phyloP scores from a whole-genome alignment of 1,284 basidiomycete species.

The Grifola frondosa region DNA sequence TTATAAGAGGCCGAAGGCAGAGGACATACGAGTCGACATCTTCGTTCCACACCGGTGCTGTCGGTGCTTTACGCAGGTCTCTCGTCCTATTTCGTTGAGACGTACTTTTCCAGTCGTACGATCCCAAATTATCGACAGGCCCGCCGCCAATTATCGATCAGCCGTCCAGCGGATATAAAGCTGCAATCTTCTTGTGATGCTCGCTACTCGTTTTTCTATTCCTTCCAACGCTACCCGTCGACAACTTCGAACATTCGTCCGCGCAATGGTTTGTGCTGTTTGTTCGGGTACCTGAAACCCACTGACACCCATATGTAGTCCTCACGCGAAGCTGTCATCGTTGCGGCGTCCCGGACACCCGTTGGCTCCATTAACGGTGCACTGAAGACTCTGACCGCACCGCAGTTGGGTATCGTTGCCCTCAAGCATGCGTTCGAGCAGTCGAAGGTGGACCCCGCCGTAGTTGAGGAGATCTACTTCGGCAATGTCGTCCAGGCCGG shows the following conservation, averaged over 20 bases:
- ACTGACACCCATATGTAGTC: constrained; percentile 22
- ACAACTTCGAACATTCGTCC: constrained; percentile 36
- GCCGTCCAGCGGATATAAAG: constrained; percentile 28
- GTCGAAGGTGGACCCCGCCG: constrained; percentile 76
- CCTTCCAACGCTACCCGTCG: constrained; percentile 38
- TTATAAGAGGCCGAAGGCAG: constrained; percentile 12
- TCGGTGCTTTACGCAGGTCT: no score
- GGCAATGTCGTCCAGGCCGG: constrained; percentile 97
- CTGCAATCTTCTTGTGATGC: constrained; percentile 30
- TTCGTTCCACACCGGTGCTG: no score
- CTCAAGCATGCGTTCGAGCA: constrained; percentile 88
- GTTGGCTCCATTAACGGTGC: constrained; percentile 91
- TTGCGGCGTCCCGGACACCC: constrained; percentile 92
- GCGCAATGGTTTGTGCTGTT: constrained; percentile 35
- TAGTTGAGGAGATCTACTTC: constrained; percentile 94
- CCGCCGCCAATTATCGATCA: constrained; percentile 26
- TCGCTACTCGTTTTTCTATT: constrained; percentile 36
- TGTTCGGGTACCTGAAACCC: not conserved
- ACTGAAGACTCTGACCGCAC: constrained; percentile 87
- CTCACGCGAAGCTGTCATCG: constrained; percentile 86
- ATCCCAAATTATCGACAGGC: constrained; percentile 18
- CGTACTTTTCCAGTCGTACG: constrained; percentile 22
- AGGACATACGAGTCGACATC: no score
- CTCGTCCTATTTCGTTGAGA: constrained; percentile 7
- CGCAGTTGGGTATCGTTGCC: constrained; percentile 87